Evolutionary conservation across 2,329 filamentous ascomycete genomes (phyloP).

Genomic region (Stagonosporopsis chrysanthemi): DNA sequence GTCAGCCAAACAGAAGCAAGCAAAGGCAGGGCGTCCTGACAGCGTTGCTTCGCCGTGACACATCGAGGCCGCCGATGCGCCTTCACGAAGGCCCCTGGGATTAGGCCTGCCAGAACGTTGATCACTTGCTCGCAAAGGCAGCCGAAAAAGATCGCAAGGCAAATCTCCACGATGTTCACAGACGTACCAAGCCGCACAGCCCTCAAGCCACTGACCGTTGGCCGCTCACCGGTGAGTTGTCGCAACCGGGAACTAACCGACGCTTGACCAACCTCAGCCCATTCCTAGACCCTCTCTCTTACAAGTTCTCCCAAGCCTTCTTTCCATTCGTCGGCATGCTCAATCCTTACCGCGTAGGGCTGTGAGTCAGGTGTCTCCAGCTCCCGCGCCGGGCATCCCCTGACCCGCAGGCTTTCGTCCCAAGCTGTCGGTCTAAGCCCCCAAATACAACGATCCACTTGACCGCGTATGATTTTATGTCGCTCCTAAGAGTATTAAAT

Average conservation of each 20-base stretch:
- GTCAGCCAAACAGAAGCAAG: constrained; percentile 28
- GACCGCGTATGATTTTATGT: constrained; percentile 17
- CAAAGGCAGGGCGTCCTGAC: constrained; percentile 23
- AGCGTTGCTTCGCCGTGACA: constrained; percentile 28
- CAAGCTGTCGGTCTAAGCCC: constrained; percentile 41
- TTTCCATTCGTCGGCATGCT: constrained; percentile 31
- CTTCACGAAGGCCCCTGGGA: neutral
- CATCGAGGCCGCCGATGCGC: constrained; percentile 11
- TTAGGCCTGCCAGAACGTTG: neutral
- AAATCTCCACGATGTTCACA: constrained; percentile 24
- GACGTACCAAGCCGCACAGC: constrained; percentile 37
- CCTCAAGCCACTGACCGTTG: constrained; percentile 28
- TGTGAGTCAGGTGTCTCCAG: constrained; percentile 41
- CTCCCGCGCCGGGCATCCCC: constrained; percentile 34
- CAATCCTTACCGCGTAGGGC: constrained; percentile 32
- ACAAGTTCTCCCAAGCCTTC: constrained; percentile 12
- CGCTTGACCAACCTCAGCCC: constrained; percentile 25
- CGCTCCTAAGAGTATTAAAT: constrained; percentile 33
- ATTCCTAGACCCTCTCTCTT: constrained; percentile 17
- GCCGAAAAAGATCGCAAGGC: constrained; percentile 32
- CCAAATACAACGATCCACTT: constrained; percentile 30
- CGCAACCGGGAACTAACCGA: constrained; percentile 22
- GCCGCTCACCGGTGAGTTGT: constrained; percentile 40
- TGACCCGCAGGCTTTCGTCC: constrained; percentile 34
- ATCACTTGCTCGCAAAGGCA: constrained; percentile 31